A percentile compares a stretch with the other conserved stretches of the same genome.
Conservation (phyloP, 163 green algal species). For the Scenedesmus sp. region DNA sequence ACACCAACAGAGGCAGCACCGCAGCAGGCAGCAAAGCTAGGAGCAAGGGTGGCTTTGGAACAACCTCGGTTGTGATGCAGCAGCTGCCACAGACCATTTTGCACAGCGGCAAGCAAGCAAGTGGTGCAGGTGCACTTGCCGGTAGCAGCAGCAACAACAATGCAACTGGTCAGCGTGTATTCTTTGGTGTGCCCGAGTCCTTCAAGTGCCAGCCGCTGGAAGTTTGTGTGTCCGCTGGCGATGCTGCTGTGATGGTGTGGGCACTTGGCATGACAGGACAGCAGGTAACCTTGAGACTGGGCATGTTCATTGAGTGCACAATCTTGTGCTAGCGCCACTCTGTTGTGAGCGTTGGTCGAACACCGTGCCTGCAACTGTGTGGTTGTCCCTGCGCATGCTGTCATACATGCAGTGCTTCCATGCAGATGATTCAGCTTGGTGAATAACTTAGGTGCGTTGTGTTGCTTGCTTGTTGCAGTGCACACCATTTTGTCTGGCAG, state of each 20-base stretch:
- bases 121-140: too few species aligned
- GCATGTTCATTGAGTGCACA: too few species aligned
- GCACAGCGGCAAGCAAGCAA: background rate
- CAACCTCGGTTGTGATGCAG: background rate
- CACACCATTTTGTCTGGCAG: background rate
- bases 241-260: slow-evolving; percentile 41
- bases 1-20: background rate
- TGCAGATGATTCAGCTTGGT: too few species aligned
- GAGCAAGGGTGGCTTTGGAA: background rate
- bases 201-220: slow-evolving; percentile 8
- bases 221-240: background rate
- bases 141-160: background rate
- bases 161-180: background rate
- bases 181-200: slow-evolving; percentile 17
- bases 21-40: background rate
- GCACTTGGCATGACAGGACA: background rate
- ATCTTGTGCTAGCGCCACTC: background rate
- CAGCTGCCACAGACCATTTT: background rate
- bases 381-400: too few species aligned
- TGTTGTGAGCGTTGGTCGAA: too few species aligned
- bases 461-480: background rate
- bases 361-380: too few species aligned
- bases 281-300: too few species aligned
- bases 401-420: too few species aligned
- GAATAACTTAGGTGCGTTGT: background rate